Percentiles rank a stretch among this genome's conserved stretches.
Evolutionary conservation across 2,329 filamentous ascomycete species (phyloP).

Genomic region (Talaromyces sp.): DNA sequence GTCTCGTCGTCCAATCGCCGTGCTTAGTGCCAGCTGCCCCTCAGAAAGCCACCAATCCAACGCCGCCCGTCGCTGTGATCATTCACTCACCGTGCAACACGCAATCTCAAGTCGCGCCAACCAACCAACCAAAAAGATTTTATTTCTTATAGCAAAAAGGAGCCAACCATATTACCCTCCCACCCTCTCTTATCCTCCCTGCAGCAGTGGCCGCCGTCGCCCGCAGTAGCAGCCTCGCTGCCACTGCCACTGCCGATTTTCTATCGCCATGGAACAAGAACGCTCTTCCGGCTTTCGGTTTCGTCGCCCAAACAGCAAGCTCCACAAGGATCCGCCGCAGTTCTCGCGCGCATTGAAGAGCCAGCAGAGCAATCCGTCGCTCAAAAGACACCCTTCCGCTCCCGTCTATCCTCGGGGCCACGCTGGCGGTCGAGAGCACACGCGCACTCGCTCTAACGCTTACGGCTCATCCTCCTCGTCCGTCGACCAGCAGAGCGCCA

Average conservation of each 20-base stretch:
- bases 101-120: neutral
- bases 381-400: slow-evolving; percentile 45
- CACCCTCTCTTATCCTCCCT: neutral
- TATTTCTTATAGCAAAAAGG: neutral
- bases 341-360: slow-evolving; percentile 37
- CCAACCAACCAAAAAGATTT: neutral
- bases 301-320: slow-evolving; percentile 38
- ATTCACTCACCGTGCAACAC: neutral
- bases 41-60: slow-evolving; percentile 3
- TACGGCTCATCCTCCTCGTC: slow-evolving; percentile 47
- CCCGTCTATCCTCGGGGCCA: slow-evolving; percentile 42
- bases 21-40: neutral
- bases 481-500: slow-evolving; percentile 36
- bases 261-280: slow-evolving; percentile 11
- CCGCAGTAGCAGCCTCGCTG: slow-evolving; percentile 5
- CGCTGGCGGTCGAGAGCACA: slow-evolving; percentile 36
- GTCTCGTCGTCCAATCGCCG: neutral
- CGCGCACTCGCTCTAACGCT: slow-evolving; percentile 42
- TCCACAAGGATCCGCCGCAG: slow-evolving; percentile 42
- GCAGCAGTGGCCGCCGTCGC: slow-evolving; percentile 3
- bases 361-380: slow-evolving; percentile 39
- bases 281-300: slow-evolving; percentile 27
- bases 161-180: neutral
- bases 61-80: neutral
- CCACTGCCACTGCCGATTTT: neutral